phyloP scores from a whole-genome alignment of 2,329 filamentous ascomycete species.

The Rasamsonia emersonii region DNA sequence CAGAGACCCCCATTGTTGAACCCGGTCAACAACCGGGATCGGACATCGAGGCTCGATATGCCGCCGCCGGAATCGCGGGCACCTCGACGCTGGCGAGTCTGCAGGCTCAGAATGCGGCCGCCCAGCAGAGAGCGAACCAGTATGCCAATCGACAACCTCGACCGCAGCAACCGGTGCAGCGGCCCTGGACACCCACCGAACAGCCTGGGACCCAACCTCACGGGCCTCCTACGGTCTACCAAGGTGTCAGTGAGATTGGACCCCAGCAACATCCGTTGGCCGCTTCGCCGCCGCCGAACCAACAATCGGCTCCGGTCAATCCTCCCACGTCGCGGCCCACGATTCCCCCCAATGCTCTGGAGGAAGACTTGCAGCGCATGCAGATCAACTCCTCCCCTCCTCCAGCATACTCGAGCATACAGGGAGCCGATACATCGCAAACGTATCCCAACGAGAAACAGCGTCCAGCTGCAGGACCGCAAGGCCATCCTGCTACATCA shows the following conservation, averaged over 20 bases:
- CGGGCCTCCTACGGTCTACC: constrained; percentile 84
- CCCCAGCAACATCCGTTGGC: constrained; percentile 34
- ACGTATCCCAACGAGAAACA: constrained; percentile 74
- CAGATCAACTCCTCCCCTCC: constrained; percentile 75
- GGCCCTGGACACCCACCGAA: constrained; percentile 95
- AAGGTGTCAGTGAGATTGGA: constrained; percentile 64
- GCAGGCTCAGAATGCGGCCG: constrained; percentile 66
- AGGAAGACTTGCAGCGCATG: constrained; percentile 79
- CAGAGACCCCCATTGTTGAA: constrained; percentile 78
- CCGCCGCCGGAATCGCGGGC: constrained; percentile 81
- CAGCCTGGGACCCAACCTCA: constrained; percentile 76
- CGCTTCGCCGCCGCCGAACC: constrained; percentile 20
- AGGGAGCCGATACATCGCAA: constrained; percentile 40
- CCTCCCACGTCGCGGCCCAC: constrained; percentile 16
- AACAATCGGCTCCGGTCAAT: constrained; percentile 15
- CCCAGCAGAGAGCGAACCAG: constrained; percentile 70
- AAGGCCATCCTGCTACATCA: constrained; percentile 19
- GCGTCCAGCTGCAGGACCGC: constrained; percentile 32
- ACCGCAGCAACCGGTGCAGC: constrained; percentile 32
- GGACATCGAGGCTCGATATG: constrained; percentile 85
- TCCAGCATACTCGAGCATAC: constrained; percentile 84
- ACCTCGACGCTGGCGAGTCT: constrained; percentile 72
- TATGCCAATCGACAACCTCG: constrained; percentile 51
- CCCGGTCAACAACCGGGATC: constrained; percentile 62
- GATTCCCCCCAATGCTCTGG: constrained; percentile 61